Base-by-base conservation (phyloP, 768 basidiomycete genomes). In the Phanerochaete carnosa region DNA sequence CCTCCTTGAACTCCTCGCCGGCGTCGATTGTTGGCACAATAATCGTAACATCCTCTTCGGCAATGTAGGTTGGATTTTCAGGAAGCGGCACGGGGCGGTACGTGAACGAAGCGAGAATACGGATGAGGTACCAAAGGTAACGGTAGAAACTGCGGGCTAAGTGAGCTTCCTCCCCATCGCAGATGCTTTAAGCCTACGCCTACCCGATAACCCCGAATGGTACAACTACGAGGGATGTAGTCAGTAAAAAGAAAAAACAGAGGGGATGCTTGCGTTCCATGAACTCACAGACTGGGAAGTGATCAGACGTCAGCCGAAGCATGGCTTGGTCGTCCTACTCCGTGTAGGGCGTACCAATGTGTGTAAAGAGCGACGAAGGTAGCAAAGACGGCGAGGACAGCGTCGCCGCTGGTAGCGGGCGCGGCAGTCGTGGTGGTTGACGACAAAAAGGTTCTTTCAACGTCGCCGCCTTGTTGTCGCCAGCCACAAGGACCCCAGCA, bases 21-120 rank as follows among this genome's bases (percentile, higher is more conserved):
- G 95, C 94, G 72, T 97, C 94, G 69, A 97, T 95, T 62, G 94
- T 96, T 39, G 94, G 94, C 2, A 96, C 95, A 62, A 97, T 94
- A 71, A 96, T 95, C 45, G 94, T 97, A 65, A 97, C 94, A 78
- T 97, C 94, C 71, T 97, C 94, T 1, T 84, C 81, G 55, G 94
- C 90, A 68, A 91, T 77, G 72, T 95, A 96, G 23, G 94, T 95
- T 1, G 94, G 93, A 71, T 93, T 89, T 77, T 90, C 86, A 54
- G 94, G 94, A 15, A 95, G 77, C 1, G 93, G 94, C 49, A 96
- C 85, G n/a, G 94, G 94, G 61, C 87, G 83, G 77, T 95, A 95
- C 45, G 88, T 84, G 66, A 82, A 79, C 25, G 83, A 82, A n/a
- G 93, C 94, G 35, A 83, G 74, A 29, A 96, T 71, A 70, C 94